Percentiles rank a stretch among this genome's conserved stretches.
phyloP scores from a whole-genome alignment of 2,329 filamentous ascomycete genomes.

The Colletotrichum sidae region DNA sequence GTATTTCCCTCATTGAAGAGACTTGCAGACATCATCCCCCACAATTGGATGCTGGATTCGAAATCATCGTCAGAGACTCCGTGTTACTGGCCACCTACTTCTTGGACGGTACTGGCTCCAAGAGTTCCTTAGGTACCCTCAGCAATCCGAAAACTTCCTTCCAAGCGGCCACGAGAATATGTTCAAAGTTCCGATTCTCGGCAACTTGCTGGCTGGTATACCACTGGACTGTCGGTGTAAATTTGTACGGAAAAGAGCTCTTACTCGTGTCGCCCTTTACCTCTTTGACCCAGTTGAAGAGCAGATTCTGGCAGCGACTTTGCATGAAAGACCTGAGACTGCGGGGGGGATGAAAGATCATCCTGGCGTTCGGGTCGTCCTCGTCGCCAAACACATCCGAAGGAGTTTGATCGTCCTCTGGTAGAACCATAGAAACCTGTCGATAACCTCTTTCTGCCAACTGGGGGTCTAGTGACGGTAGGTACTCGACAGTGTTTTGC shows the following conservation, averaged over 20 bases:
- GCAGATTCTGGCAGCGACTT: constrained; percentile 55
- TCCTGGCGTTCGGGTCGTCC: constrained; percentile 44
- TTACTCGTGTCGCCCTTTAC: constrained; percentile 6
- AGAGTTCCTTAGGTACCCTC: background rate
- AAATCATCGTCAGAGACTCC: no score
- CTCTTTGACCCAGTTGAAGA: constrained; percentile 53
- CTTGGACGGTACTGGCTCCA: no score
- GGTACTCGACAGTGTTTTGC: background rate
- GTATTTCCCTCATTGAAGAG: no score
- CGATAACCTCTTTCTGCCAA: no score
- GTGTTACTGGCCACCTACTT: no score
- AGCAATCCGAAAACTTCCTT: constrained; percentile 50
- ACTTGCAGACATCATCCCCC: no score
- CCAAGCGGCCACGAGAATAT: constrained; percentile 60
- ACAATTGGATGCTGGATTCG: no score
- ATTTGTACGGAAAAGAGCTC: constrained; percentile 52
- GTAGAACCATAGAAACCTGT: no score
- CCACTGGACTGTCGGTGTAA: constrained; percentile 63
- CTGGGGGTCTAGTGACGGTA: no score
- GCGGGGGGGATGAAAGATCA: constrained; percentile 61
- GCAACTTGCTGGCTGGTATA: constrained; percentile 56
- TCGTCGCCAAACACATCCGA: constrained; percentile 11
- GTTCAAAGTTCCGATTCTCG: constrained; percentile 62
- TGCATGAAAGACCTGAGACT: constrained; percentile 38
- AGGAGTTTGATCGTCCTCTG: no score